Evolutionary conservation across 2,329 filamentous ascomycete species (phyloP).

Genomic region (Penicillium carneum): DNA sequence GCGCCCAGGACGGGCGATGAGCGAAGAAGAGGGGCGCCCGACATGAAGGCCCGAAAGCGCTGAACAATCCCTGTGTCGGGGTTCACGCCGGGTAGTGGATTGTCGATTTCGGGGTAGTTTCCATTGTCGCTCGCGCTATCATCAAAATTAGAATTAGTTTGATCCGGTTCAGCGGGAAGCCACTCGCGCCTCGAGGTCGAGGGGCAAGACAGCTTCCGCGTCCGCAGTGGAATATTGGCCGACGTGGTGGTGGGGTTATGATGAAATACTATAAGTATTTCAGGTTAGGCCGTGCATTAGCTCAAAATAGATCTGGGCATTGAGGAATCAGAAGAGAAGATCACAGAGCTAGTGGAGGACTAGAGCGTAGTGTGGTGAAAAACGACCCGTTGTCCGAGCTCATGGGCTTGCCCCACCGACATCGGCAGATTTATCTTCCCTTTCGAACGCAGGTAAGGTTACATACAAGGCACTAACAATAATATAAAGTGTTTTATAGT

Average conservation of each 20-base stretch:
- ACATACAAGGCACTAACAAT: background rate
- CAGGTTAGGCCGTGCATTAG: slow-evolving; percentile 28
- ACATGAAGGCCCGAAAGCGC: slow-evolving; percentile 49
- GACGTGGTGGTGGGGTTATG: slow-evolving; percentile 26
- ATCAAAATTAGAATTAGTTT: slow-evolving; percentile 18
- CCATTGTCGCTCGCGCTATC: slow-evolving; percentile 21
- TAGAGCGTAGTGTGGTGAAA: slow-evolving; percentile 9
- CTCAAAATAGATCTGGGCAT: slow-evolving; percentile 10
- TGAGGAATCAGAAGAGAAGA: slow-evolving; percentile 14
- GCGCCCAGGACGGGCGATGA: slow-evolving; percentile 68
- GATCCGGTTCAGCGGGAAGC: slow-evolving; percentile 35
- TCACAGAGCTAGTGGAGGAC: slow-evolving; percentile 10
- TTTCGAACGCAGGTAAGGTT: background rate
- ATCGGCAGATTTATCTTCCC: slow-evolving; percentile 16
- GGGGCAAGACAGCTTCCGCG: slow-evolving; percentile 37
- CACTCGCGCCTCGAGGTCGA: slow-evolving; percentile 30
- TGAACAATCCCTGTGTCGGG: slow-evolving; percentile 23
- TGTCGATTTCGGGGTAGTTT: slow-evolving; percentile 12
- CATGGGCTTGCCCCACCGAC: slow-evolving; percentile 6
- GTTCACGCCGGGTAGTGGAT: slow-evolving; percentile 14
- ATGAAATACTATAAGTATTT: slow-evolving; percentile 20
- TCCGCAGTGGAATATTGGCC: slow-evolving; percentile 32
- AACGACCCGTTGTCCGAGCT: background rate
- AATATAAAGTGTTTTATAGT: background rate
- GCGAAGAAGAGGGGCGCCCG: slow-evolving; percentile 63